Base-by-base conservation (phyloP, 768 basidiomycete species). In the Trametes cubensis region DNA sequence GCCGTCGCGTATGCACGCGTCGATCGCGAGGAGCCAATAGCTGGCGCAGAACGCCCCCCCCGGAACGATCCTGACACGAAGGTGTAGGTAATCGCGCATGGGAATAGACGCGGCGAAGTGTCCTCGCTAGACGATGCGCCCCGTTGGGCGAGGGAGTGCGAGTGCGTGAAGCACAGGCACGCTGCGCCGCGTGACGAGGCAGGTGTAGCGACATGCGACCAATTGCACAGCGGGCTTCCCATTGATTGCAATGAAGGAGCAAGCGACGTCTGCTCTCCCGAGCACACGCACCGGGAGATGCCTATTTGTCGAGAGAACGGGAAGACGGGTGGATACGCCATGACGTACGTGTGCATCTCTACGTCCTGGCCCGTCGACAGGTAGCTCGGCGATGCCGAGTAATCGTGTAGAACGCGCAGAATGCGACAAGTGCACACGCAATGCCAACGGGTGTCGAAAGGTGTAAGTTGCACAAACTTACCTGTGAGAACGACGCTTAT, bases 161-260 rank as follows among this genome's bases (percentile, higher is more conserved):
- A 23, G 48, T 58, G 57, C 20, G 57, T 50, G 34, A 20, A 23
- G n/a, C 3, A 48, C 26, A 58, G 57, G 30, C 48, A 48, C 49
- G 48, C 57, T 58, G 57, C 48, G 41, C 17, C 58, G 58, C 49
- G 58, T 51, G 58, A 59, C 45, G 49, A 11, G 58, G 58, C 23
- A 38, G 34, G n/a, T 17, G 49, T n/a, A 30, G 47, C 49, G 28
- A 25, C 2, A 4, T 6, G 48, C 39, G 25, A 25, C 34, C 13
- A 18, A 8, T 38, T 14, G 39, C 15, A 26, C 34, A 34, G 34
- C 34, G 34, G 34, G 34, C 34, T 51, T 58, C 49, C 57, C 49
- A 50, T 13, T 34, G 57, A 50, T 28, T 15, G 23, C 25, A 3
- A 17, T 6, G 11, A 18, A 34, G 23, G 26, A 23, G 23, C 21